A percentile compares a stretch with the other conserved stretches of the same genome.
phyloP scores from a whole-genome alignment of 1,139 yeast species.

The Taiozyma sp. region DNA sequence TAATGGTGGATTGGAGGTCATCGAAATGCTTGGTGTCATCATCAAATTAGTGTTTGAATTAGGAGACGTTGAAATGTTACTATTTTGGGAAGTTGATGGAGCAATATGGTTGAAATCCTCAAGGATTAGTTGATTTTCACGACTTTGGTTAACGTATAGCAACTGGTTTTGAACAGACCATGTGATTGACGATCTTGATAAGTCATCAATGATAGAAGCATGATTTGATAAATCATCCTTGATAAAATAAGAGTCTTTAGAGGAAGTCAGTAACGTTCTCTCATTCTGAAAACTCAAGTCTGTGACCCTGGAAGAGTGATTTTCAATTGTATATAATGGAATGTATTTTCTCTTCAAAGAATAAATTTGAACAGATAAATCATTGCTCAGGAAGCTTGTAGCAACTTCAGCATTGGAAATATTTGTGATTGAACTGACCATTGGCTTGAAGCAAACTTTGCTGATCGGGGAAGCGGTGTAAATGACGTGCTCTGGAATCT shows the following conservation, averaged over 20 bases:
- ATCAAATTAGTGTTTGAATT: not conserved
- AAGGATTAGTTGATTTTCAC: conserved; percentile 36
- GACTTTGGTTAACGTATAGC: conserved; percentile 43
- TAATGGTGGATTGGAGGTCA: conserved; percentile 2
- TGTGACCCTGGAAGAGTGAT: conserved; percentile 44
- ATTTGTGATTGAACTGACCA: conserved; percentile 24
- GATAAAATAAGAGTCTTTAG: conserved; percentile 47
- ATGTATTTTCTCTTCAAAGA: conserved; percentile 67
- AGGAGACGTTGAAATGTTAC: not conserved
- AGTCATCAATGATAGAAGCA: conserved; percentile 45
- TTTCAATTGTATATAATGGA: conserved; percentile 61
- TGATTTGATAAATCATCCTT: conserved; percentile 52
- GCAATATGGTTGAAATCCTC: conserved; percentile 21
- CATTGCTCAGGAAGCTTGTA: conserved; percentile 71
- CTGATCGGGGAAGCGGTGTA: conserved; percentile 58
- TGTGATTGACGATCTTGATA: conserved; percentile 46
- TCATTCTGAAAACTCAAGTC: conserved; percentile 47
- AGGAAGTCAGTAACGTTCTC: conserved; percentile 43
- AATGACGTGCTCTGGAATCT: conserved; percentile 63
- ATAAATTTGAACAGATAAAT: conserved; percentile 69
- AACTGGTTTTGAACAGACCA: conserved; percentile 54
- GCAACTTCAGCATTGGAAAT: conserved; percentile 58
- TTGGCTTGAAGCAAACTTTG: conserved; percentile 49
- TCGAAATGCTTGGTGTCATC: not conserved
- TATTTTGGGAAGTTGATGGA: not conserved